Base-by-base conservation (phyloP, 2,329 filamentous ascomycete species). In the Cercospora zeae-maydis region DNA sequence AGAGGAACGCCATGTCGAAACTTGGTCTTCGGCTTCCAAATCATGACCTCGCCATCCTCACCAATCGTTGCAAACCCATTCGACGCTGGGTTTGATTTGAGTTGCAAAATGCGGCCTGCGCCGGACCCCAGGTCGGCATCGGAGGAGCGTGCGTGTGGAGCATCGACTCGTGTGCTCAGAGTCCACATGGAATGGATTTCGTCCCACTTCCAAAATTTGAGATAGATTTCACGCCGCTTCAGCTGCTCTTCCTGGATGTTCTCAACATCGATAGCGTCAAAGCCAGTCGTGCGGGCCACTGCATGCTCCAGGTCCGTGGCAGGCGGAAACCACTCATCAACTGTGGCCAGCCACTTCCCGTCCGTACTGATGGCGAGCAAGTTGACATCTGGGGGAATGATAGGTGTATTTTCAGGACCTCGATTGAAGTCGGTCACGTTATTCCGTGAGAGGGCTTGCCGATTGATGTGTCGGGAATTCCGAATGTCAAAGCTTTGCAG, bases 401-500 rank as follows among this genome's bases (percentile, higher is more conserved):
- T 86, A 4, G 84, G 82, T 57, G 85, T 83, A 4, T 90, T 87
- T 67, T 89, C 88, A 13, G 88, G 88, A 7, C 88, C 89, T 42
- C 89, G 82, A 70, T 92, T 96, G 67, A 90, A 80, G 63, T 91
- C 89, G 0, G 93, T 96, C 3, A 90, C 86, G 70, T 96, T 93
- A 52, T 93, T 96, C 57, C 95, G 86, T 6, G 93, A 89, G 67
- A 99, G 80, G 5, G 95, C 92, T 80, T 99, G 95, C 66, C 91
- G 90, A n/a, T 86, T 86, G 37, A 96, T 77, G 67, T 93, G 91
- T 61, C 87, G 87, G 69, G 91, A 88, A 2, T 88, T 86, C 34
- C 87, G 85, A n/a, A 96, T 81, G 75, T 98, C 92, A 72, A 96
- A 92, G 0, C 90, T 91, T 75, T 99, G 95, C 34, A 99, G 79